Base-by-base conservation (phyloP, 345 rosid genomes). In the Moringa oleifera region DNA sequence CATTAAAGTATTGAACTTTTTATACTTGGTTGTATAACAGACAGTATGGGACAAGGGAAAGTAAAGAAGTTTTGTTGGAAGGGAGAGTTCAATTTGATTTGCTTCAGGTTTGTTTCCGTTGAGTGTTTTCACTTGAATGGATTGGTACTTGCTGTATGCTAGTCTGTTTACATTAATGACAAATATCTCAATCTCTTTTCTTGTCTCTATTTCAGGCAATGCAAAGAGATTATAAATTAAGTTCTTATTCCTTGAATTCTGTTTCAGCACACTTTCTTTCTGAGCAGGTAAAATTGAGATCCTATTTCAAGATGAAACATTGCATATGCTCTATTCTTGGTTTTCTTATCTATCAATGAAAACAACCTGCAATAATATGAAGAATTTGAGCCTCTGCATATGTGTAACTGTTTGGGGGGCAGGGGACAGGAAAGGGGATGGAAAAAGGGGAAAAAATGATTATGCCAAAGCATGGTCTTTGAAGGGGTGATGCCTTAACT, bases 21-120 rank as follows among this genome's bases (percentile, higher is more conserved):
- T 73, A 63, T 69, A 41, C 28, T 71, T 72, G 41, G 51, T 51
- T 51, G 45, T 75, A 45, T 75, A 68, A 51, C 90, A 94, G 97
- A 73, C 98, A 93, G 66, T 73, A 72, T 61, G 98, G 98, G 71
- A 88, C 80, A 33, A 85, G 99, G 75, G 95, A 93, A 80, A 93
- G 97, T 65, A 90, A 93, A 86, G 99, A 93, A 75, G 89, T 89
- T 69, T 79, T 92, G 51, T 69, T 93, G 67, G 97, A 93, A 76
- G 99, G 99, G 73, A 83, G 99, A 77, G 90, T 93, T 68, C 96
- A 90, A 71, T 93, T 93, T 73, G 99, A 93, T 79, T 88, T 90
- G 83, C 78, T 90, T 68, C 99, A 94, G 99, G 99, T 94, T 73
- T 68, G 66, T 70, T 53, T 71, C 31, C 56, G n/a, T 50, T 16